phyloP scores from a whole-genome alignment of 495 filamentous ascomycete genomes.

The Tuber magnatum region DNA sequence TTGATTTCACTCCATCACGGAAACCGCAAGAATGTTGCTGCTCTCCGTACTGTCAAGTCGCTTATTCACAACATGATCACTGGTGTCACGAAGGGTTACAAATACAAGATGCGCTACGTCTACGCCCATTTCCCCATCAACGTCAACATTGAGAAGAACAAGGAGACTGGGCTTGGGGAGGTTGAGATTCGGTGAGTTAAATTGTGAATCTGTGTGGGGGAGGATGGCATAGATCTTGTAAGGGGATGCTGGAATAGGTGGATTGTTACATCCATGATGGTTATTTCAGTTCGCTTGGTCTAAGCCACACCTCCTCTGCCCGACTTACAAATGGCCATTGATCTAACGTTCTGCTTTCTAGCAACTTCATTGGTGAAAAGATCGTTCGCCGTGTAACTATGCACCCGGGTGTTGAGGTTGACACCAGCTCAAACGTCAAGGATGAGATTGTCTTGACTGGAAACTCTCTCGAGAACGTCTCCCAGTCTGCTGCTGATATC shows the following conservation, averaged over 20 bases:
- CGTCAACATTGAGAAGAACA: slow-evolving; percentile 96
- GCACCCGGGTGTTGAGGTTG: slow-evolving; percentile 81
- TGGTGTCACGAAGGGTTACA: slow-evolving; percentile 96
- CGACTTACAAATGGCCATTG: background rate
- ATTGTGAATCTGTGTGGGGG: slow-evolving; percentile 5
- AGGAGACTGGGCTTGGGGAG: slow-evolving; percentile 75
- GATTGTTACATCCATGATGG: slow-evolving; percentile 7
- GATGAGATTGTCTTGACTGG: slow-evolving; percentile 89
- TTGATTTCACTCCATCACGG: slow-evolving; percentile 97
- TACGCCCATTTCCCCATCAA: slow-evolving; percentile 99
- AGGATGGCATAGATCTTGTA: background rate
- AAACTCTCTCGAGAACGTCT: slow-evolving; percentile 93
- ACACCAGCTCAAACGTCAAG: slow-evolving; percentile 84
- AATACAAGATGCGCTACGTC: slow-evolving; percentile 99
- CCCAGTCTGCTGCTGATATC: slow-evolving; percentile 95
- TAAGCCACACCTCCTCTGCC: background rate
- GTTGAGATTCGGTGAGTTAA: slow-evolving; percentile 90
- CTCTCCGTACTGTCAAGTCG: slow-evolving; percentile 93
- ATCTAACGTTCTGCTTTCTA: slow-evolving; percentile 43
- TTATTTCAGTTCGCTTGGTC: background rate
- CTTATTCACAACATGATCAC: slow-evolving; percentile 97
- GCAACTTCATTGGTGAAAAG: slow-evolving; percentile 99
- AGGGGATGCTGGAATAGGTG: slow-evolving; percentile 5
- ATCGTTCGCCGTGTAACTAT: slow-evolving; percentile 86
- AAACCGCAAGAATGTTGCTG: slow-evolving; percentile 90